A percentile compares a stretch with the other conserved stretches of the same genome.
Evolutionary conservation across 495 filamentous ascomycete genomes (phyloP).

Genomic region (Friedmanniomyces endolithicus): DNA sequence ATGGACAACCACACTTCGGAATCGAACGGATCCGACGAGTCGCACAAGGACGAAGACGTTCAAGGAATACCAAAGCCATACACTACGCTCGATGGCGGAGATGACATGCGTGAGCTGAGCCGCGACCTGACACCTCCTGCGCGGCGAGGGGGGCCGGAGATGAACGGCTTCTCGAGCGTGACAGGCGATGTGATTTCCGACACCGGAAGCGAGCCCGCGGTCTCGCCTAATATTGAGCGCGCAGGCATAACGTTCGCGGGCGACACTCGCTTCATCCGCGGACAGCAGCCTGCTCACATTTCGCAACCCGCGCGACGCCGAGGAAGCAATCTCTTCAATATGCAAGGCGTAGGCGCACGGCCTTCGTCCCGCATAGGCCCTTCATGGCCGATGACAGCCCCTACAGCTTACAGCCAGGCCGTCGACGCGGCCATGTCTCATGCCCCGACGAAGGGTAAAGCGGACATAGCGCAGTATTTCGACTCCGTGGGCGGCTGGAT

Average conservation of each 20-base stretch:
- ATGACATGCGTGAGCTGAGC: neutral
- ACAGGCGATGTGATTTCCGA: neutral
- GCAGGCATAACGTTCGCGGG: conserved; percentile 11
- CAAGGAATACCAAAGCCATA: neutral
- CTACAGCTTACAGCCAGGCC: neutral
- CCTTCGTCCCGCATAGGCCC: conserved; percentile 24
- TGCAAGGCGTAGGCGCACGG: conserved; percentile 43
- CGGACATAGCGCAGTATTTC: conserved; percentile 8
- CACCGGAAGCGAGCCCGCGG: neutral
- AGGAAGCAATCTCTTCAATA: conserved; percentile 37
- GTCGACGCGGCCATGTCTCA: neutral
- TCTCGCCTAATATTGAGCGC: neutral
- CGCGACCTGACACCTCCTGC: conserved; percentile 11
- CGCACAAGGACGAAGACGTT: neutral
- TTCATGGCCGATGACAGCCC: neutral
- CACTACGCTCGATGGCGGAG: neutral
- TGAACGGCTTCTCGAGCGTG: conserved; percentile 2
- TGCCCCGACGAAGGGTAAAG: neutral
- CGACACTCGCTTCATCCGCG: conserved; percentile 7
- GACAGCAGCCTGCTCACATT: conserved; percentile 12
- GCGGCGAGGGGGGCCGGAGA: conserved; percentile 10
- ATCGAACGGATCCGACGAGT: neutral
- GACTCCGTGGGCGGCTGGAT: conserved; percentile 31
- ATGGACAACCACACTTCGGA: neutral
- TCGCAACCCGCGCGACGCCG: conserved; percentile 10